Conservation (phyloP, 345 rosid species). For the Aurinia saxatilis region DNA sequence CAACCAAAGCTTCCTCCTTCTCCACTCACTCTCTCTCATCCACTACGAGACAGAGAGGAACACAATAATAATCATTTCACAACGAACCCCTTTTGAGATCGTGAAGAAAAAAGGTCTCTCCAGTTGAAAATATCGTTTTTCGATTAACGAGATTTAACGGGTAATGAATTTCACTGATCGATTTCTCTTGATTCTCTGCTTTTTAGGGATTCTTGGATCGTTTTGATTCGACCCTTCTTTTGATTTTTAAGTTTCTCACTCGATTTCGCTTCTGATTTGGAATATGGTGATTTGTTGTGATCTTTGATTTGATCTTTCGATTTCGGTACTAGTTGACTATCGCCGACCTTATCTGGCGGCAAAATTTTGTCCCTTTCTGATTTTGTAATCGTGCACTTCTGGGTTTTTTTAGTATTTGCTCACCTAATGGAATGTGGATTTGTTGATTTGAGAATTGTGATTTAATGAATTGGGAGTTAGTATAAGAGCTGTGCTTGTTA, state of each 20-base stretch:
- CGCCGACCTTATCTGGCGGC: constrained; percentile 9
- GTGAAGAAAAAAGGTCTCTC: background rate
- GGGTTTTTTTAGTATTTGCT: background rate
- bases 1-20: constrained; percentile 19
- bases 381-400: background rate
- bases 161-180: background rate
- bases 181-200: background rate
- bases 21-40: constrained; percentile 18
- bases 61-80: constrained; percentile 1
- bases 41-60: background rate
- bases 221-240: background rate
- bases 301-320: background rate
- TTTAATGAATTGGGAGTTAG: background rate
- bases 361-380: constrained; percentile 4
- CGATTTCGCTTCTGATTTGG: constrained; percentile 2
- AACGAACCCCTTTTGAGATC: background rate
- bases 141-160: background rate
- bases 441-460: background rate
- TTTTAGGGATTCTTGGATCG: background rate
- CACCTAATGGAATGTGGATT: background rate
- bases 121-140: background rate
- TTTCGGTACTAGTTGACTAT: constrained; percentile 18
- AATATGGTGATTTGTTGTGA: background rate
- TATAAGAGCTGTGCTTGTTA: background rate
- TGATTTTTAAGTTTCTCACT: background rate